Percentiles rank a stretch among this genome's conserved stretches.
Conservation (phyloP, 2,329 filamentous ascomycete genomes). For the Colletotrichum gigasporum region DNA sequence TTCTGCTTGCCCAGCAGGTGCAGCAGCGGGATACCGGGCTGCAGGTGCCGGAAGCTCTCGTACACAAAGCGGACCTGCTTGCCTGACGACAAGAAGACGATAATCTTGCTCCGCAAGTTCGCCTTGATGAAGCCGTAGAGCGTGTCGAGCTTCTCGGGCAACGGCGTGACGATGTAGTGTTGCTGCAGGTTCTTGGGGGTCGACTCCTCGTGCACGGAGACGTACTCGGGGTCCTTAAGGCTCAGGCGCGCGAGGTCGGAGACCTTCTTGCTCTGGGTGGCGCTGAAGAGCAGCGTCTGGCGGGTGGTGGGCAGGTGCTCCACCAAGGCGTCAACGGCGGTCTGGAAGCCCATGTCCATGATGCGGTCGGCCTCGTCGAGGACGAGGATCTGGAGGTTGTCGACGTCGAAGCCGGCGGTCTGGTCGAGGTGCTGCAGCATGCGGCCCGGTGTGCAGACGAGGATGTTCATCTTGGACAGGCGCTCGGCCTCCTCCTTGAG, state of each 20-base stretch:
- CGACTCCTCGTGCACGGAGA: slow-evolving; percentile 90
- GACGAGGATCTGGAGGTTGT: slow-evolving; percentile 91
- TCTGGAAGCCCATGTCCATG: slow-evolving; percentile 96
- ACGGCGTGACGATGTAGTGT: slow-evolving; percentile 86
- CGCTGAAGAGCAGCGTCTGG: slow-evolving; percentile 95
- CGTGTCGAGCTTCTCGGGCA: slow-evolving; percentile 90
- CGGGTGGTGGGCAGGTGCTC: slow-evolving; percentile 87
- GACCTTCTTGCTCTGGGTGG: slow-evolving; percentile 94
- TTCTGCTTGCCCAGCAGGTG: slow-evolving; percentile 96
- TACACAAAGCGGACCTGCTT: slow-evolving; percentile 98
- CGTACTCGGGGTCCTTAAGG: slow-evolving; percentile 90
- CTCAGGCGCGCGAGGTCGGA: slow-evolving; percentile 91
- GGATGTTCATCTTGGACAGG: slow-evolving; percentile 91
- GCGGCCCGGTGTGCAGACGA: slow-evolving; percentile 93
- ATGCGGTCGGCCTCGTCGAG: slow-evolving; percentile 97
- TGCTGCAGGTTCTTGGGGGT: slow-evolving; percentile 89
- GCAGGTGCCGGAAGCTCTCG: slow-evolving; percentile 90
- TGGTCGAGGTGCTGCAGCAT: slow-evolving; percentile 97
- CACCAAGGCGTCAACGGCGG: slow-evolving; percentile 88
- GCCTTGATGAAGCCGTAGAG: slow-evolving; percentile 92
- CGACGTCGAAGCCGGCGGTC: slow-evolving; percentile 87
- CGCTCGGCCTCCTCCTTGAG: slow-evolving; percentile 87
- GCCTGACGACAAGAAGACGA: slow-evolving; percentile 93
- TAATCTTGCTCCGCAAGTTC: slow-evolving; percentile 92
- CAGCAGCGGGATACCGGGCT: slow-evolving; percentile 91